Evolutionary conservation across 306 rosid species (phyloP), one percentile per base, ranked within the genome.

Genomic region (Senna tora): DNA sequence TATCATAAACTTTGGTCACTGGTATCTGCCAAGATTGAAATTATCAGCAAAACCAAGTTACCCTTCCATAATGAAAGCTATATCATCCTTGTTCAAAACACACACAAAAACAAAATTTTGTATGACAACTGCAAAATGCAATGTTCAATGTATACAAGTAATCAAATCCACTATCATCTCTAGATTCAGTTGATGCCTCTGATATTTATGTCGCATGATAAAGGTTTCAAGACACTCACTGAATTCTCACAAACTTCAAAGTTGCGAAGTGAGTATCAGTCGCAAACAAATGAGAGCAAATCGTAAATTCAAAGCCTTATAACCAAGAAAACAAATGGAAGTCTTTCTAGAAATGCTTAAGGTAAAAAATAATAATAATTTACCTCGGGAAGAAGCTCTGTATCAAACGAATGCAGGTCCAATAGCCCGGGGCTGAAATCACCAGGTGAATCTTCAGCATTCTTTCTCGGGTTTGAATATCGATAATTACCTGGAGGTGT

Each of bases 391-490:
- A 95, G 80, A 82, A 95, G 92, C 81, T 91, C 97, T 5, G 99
- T 92, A 78, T 95, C 97, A 46, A 88, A 82, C 2, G 99, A 89
- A 82, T 25, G 97, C 89, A 95, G 90, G 86, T 95, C 99, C 84
- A 95, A 69, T 50, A 95, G 87, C 38, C 99, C 99, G 28, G 99
- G 99, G 74, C 99, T 95, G 79, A 85, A 88, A 78, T 95, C 96
- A 76, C 62, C 88, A 3, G 93, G 75, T 4, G 89, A 89, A 72
- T 88, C 96, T 25, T 88, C 99, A 0, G 89, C 89, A 5, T 61
- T 86, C 84, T 81, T 89, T 25, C 87, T 87, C 60, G 75, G 79
- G 59, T 71, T 73, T 7, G 78, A 72, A 12, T 82, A 49, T 47
- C 88, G 80, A 17, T 86, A 72, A 76, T 81, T 82, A 17, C 72